A percentile compares a stretch with the other conserved stretches of the same genome.
phyloP scores from a whole-genome alignment of 257 asterid species.

The Gentiana dahurica region DNA sequence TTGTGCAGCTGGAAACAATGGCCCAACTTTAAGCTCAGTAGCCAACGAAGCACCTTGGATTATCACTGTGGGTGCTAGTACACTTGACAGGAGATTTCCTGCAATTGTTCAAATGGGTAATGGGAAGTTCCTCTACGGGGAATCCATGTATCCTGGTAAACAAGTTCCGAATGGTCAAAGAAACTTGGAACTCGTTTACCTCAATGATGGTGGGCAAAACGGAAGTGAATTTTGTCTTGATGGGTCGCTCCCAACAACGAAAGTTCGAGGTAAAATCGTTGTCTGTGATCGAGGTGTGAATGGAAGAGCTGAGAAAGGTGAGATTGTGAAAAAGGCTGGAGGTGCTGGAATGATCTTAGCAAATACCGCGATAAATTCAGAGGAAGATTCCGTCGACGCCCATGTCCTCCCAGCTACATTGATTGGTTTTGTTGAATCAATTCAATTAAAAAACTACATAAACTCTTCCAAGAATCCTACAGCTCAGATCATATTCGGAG shows the following conservation, averaged over 20 bases:
- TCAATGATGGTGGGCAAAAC: conserved; percentile 31
- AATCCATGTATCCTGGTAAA: conserved; percentile 71
- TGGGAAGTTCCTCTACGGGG: conserved; percentile 56
- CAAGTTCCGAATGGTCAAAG: conserved; percentile 27
- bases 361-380: conserved; percentile 62
- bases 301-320: conserved; percentile 86
- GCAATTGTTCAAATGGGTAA: conserved; percentile 60
- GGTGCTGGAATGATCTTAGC: conserved; percentile 74
- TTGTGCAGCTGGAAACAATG: conserved; percentile 92
- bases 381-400: conserved; percentile 81
- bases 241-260: conserved; percentile 57
- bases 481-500: conserved; percentile 67
- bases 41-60: conserved; percentile 94
- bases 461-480: conserved; percentile 46
- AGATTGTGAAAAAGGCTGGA: conserved; percentile 71
- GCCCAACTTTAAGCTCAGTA: conserved; percentile 66
- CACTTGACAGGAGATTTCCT: conserved; percentile 71
- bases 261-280: conserved; percentile 64
- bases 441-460: conserved; percentile 36
- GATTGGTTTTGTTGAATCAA: conserved; percentile 60
- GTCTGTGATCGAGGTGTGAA: conserved; percentile 80
- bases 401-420: conserved; percentile 76
- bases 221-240: conserved; percentile 64
- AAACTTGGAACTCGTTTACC: conserved; percentile 56
- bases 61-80: conserved; percentile 78